Conservation (phyloP, 345 rosid genomes). For the Salix purpurea region DNA sequence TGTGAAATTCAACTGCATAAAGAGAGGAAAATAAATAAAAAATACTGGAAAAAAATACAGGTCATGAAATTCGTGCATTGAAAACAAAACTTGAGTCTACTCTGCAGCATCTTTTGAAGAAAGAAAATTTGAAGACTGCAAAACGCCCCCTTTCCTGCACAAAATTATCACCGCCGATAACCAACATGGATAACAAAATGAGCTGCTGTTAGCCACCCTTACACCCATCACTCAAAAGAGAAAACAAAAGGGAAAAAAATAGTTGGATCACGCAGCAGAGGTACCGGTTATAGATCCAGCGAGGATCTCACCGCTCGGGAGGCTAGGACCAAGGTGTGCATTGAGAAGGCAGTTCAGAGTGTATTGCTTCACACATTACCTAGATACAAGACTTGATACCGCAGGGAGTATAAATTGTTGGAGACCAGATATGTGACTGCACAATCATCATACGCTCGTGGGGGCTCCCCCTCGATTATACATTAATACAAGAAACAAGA, state of each 20-base stretch:
- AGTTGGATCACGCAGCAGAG: background rate
- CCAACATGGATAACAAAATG: background rate
- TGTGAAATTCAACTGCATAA: background rate
- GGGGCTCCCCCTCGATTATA: background rate
- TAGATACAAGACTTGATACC: background rate
- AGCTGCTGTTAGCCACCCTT: background rate
- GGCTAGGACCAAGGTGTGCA: background rate
- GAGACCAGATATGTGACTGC: background rate
- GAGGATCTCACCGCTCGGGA: background rate
- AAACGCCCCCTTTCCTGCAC: background rate
- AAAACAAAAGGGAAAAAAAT: too few relatives aligned
- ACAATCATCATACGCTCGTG: background rate
- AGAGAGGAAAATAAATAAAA: background rate
- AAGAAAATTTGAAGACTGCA: background rate
- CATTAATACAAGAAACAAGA: background rate
- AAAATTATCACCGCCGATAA: background rate
- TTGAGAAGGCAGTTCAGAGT: background rate
- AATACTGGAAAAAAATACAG: background rate
- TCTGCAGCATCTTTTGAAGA: background rate
- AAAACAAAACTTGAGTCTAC: background rate
- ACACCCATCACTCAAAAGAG: background rate
- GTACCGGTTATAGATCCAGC: background rate
- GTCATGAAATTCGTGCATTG: background rate
- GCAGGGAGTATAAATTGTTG: background rate
- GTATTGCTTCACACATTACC: background rate